Evolutionary conservation across 148 eudicot genomes (phyloP).

Genomic region (Gaultheria prostrata): DNA sequence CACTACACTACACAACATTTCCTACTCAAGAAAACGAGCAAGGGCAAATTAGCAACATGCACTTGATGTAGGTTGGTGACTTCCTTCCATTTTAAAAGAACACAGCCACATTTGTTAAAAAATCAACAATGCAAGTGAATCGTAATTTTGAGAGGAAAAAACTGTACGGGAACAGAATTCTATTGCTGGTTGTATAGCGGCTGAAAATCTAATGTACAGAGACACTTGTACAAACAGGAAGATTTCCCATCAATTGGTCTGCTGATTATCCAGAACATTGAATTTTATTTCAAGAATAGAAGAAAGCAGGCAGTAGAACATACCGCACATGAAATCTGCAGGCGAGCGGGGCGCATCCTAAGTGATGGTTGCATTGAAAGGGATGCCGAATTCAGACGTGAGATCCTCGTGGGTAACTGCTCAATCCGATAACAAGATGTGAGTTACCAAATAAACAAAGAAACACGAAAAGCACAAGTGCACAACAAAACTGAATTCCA

Average conservation of each 20-base stretch:
- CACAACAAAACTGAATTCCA: background rate
- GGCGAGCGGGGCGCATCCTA: constrained; percentile 30
- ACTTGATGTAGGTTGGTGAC: background rate
- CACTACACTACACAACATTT: no score
- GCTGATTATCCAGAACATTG: background rate
- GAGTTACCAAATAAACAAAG: background rate
- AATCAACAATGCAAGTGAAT: background rate
- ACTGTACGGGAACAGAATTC: background rate
- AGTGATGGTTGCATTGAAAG: constrained; percentile 26
- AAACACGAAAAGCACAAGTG: background rate
- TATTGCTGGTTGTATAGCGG: background rate
- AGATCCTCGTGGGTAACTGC: constrained; percentile 28
- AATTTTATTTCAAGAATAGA: background rate
- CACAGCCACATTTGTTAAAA: background rate
- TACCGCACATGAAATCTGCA: constrained; percentile 47
- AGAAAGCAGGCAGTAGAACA: background rate
- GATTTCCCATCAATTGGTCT: background rate
- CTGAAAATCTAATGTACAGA: background rate
- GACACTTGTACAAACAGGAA: background rate
- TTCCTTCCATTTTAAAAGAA: background rate
- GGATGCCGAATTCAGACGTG: constrained; percentile 29
- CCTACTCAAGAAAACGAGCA: background rate
- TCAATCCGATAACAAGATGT: constrained; percentile 1
- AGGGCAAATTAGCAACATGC: background rate
- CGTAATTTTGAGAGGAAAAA: no score